Conservation (phyloP, 306 rosid genomes). For the Geum urbanum region DNA sequence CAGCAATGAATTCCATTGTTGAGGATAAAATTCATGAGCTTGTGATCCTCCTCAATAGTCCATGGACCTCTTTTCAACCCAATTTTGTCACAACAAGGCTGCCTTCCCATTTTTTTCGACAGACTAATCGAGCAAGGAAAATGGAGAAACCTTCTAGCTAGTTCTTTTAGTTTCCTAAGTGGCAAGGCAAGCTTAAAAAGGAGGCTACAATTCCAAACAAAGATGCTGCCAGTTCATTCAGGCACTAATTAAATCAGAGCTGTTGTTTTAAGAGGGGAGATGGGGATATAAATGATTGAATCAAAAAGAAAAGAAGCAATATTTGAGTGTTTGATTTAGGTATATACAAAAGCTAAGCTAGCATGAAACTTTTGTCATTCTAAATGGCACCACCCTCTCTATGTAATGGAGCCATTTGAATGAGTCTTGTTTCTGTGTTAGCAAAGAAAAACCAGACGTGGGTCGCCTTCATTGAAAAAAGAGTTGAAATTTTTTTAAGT, state of each 20-base stretch:
- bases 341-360: conserved; percentile 18
- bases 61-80: conserved; percentile 96
- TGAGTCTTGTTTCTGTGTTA: conserved; percentile 19
- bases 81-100: conserved; percentile 91
- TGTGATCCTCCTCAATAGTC: conserved; percentile 95
- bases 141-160: conserved; percentile 12
- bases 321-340: conserved; percentile 36
- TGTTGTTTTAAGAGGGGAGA: conserved; percentile 70
- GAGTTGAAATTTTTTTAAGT: conserved; percentile 24
- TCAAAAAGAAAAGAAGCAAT: conserved; percentile 32
- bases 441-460: conserved; percentile 38
- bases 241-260: conserved; percentile 37
- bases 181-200: conserved; percentile 42
- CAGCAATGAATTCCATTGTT: conserved; percentile 94
- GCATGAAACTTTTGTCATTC: conserved; percentile 45
- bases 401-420: conserved; percentile 32
- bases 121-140: not conserved
- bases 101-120: conserved; percentile 67
- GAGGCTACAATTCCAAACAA: conserved; percentile 52
- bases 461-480: conserved; percentile 40
- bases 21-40: conserved; percentile 79
- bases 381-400: conserved; percentile 36
- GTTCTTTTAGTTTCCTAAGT: conserved; percentile 18
- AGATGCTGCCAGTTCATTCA: conserved; percentile 95
- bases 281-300: conserved; percentile 59